phyloP scores from a whole-genome alignment of 1,139 yeast genomes.

The Maudiozyma humilis region DNA sequence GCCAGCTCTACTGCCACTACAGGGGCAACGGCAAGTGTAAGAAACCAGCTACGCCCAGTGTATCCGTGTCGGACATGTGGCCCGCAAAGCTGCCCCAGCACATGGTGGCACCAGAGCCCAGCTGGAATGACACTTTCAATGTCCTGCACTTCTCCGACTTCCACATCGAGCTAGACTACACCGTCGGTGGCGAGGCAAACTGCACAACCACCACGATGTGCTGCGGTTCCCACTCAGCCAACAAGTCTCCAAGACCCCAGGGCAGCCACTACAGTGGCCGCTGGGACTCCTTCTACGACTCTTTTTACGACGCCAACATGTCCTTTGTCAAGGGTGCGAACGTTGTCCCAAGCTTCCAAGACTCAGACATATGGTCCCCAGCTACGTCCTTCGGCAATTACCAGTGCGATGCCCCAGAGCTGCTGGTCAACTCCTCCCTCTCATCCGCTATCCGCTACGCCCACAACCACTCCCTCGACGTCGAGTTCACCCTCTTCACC shows the following conservation, averaged over 20 bases:
- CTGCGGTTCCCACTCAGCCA: background rate
- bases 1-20: background rate
- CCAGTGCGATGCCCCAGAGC: constrained; percentile 1
- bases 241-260: background rate
- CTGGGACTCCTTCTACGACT: constrained; percentile 1
- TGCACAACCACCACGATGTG: background rate
- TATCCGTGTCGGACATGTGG: background rate
- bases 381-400: constrained; percentile 3
- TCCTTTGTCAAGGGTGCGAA: background rate
- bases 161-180: background rate
- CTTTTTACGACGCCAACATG: background rate
- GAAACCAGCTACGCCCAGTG: background rate
- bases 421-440: background rate
- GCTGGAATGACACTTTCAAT: background rate
- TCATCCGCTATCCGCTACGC: background rate
- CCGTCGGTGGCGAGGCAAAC: background rate
- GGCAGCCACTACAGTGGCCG: background rate
- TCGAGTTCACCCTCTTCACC: constrained; percentile 1
- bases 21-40: background rate
- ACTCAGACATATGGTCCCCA: background rate
- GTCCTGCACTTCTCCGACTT: constrained; percentile 1
- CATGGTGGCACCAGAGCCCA: background rate
- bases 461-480: background rate
- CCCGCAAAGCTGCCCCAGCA: background rate
- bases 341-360: background rate